Evolutionary conservation across 2,329 filamentous ascomycete genomes (phyloP), one percentile per base, ranked within the genome.

Genomic region (Arthroderma sp.): DNA sequence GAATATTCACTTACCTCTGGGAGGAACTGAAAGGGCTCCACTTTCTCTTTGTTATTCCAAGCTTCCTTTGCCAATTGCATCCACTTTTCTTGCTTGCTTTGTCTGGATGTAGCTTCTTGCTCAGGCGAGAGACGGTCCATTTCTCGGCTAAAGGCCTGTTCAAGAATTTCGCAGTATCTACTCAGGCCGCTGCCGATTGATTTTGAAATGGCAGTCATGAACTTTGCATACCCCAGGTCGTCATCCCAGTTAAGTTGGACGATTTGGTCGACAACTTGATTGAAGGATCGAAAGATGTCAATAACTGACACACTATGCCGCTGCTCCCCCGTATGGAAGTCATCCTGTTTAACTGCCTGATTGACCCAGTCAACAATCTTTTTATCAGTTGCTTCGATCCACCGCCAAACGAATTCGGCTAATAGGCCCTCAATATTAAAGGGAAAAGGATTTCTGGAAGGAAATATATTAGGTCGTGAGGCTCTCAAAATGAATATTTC

Each of bases 1-100:
- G 15, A 22, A 22, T 22, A 22, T 22, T 27, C 27, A 63, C 72
- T 65, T 68, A 88, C 86, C 77, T 94, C 84, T 2, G 86, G 80
- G 54, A 87, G 91, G 66, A 98, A 98, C 51, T 96, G 88, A 65
- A 96, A 98, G 0, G 91, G 91, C 58, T 95, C 89, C 36, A 91
- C 80, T 63, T 88, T 94, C 50, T 95, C 88, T 61, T 88, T 94
- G 52, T 80, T 83, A 53, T 78, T 85, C 80, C 88, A 94, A 3
- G 88, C 84, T 58, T 96, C 91, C 62, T 91, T 93, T 6, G 91
- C 91, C 58, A 89, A 80, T 55, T 93, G 84, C 68, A 96, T 79
- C 72, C 88, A 89, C 58, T 86, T 91, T 60, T 96, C 88, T 61
- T 95, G 88, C 10, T 86, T 77, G 3, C 86, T 86, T 63, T 87